phyloP scores from a whole-genome alignment of 352 stramenopile species.

The Phytophthora pluvialis region DNA sequence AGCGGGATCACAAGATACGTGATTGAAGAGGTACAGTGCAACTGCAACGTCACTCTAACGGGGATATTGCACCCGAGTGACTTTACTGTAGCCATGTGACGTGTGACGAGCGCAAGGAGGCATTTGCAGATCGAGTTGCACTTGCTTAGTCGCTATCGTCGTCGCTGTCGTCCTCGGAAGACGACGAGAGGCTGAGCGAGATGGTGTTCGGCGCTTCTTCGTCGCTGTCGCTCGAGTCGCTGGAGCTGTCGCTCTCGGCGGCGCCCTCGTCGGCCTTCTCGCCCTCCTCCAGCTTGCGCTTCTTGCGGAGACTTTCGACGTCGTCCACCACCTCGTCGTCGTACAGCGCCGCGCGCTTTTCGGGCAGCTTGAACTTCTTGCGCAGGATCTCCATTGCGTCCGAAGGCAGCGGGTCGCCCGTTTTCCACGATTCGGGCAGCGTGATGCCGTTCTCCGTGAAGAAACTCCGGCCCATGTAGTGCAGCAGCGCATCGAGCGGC shows the following conservation, averaged over 20 bases:
- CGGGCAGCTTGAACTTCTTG: constrained; percentile 82
- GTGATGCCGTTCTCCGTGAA: constrained; percentile 80
- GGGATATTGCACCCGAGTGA: not conserved
- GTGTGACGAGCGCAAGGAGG: constrained; percentile 3
- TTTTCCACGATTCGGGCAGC: constrained; percentile 75
- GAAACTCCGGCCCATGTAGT: constrained; percentile 82
- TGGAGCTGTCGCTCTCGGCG: constrained; percentile 54
- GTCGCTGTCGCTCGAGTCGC: constrained; percentile 62
- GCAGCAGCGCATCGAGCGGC: constrained; percentile 74
- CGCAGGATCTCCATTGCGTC: constrained; percentile 81
- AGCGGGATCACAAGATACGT: not conserved
- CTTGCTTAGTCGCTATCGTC: constrained; percentile 54
- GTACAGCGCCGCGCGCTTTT: constrained; percentile 72
- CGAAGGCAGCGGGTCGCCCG: constrained; percentile 64
- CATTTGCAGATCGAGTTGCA: not conserved
- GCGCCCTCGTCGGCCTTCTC: constrained; percentile 40
- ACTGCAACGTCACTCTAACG: not conserved
- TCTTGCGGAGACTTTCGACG: constrained; percentile 70
- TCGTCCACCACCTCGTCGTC: constrained; percentile 81
- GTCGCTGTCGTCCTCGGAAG: constrained; percentile 63
- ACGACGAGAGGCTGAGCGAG: constrained; percentile 77
- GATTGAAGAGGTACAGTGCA: not conserved
- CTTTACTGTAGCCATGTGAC: constrained; percentile 7
- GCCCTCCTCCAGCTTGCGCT: constrained; percentile 63
- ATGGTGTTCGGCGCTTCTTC: constrained; percentile 70